Evolutionary conservation across 1,284 basidiomycete genomes (phyloP).

Genomic region (Ceratobasidium sp.): DNA sequence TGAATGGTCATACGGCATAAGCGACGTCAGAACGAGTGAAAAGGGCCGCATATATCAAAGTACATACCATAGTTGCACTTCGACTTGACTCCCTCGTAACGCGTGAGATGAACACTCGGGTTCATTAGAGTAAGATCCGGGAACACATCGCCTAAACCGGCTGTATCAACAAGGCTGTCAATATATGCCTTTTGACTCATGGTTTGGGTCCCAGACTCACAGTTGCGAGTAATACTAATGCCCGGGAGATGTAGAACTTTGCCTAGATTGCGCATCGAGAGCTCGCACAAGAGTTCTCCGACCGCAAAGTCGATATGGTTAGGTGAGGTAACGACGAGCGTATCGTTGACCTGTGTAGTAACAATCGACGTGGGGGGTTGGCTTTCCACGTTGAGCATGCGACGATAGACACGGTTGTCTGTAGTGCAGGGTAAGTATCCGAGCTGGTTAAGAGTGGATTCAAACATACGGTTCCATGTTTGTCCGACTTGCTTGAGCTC

Average conservation of each 20-base stretch:
- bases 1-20: too few relatives aligned
- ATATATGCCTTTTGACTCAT: constrained; percentile 27
- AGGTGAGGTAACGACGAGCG: neutral
- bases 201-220: neutral
- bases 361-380: neutral
- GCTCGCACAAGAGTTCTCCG: neutral
- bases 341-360: neutral
- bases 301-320: neutral
- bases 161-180: constrained; percentile 2
- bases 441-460: constrained; percentile 45
- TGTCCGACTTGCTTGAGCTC: constrained; percentile 53
- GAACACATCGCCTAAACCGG: neutral
- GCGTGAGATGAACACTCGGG: neutral
- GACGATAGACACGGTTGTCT: neutral
- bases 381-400: neutral
- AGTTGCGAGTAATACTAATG: constrained; percentile 3
- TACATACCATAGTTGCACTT: constrained; percentile 52
- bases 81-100: neutral
- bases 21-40: constrained; percentile 61
- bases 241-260: constrained; percentile 2
- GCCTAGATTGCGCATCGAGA: constrained; percentile 24
- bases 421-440: neutral
- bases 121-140: neutral
- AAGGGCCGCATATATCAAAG: constrained; percentile 60
- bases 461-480: constrained; percentile 54